Conservation (phyloP, 2,329 filamentous ascomycete species). For the Neobulgaria alba region DNA sequence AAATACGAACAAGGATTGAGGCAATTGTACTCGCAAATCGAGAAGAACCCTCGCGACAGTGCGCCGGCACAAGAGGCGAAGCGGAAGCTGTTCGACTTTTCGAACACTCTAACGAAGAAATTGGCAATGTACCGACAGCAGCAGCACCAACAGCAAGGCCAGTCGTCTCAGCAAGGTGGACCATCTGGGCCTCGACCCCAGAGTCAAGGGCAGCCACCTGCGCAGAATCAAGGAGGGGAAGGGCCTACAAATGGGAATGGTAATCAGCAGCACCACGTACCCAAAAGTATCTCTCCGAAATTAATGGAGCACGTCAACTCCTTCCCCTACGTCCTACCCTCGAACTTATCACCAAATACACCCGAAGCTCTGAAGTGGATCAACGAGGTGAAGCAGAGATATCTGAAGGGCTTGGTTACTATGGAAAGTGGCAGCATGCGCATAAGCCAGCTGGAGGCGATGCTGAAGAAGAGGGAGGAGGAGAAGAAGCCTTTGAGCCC, state of each 20-base stretch:
- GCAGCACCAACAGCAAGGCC: conserved; percentile 12
- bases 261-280: conserved; percentile 10
- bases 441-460: conserved; percentile 35
- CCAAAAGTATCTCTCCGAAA: conserved; percentile 19
- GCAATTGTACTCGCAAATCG: conserved; percentile 41
- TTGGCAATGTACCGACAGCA: conserved; percentile 31
- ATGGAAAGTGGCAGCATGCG: conserved; percentile 40
- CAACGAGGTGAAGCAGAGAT: conserved; percentile 38
- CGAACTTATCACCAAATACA: conserved; percentile 33
- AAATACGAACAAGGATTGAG: conserved; percentile 52
- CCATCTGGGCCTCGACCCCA: conserved; percentile 9
- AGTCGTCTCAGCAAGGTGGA: conserved; percentile 10
- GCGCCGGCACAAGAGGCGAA: conserved; percentile 41
- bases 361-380: conserved; percentile 41
- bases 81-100: conserved; percentile 53
- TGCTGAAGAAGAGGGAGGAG: conserved; percentile 35
- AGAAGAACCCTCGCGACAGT: conserved; percentile 41
- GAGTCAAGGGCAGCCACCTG: conserved; percentile 14
- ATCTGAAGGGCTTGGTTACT: conserved; percentile 39
- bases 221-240: conserved; percentile 15
- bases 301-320: conserved; percentile 39
- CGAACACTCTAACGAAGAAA: conserved; percentile 46
- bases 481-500: conserved; percentile 37
- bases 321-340: conserved; percentile 39
- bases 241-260: background rate